Evolutionary conservation across 2,329 filamentous ascomycete genomes (phyloP).

Genomic region (Purpureocillium lavendulum): DNA sequence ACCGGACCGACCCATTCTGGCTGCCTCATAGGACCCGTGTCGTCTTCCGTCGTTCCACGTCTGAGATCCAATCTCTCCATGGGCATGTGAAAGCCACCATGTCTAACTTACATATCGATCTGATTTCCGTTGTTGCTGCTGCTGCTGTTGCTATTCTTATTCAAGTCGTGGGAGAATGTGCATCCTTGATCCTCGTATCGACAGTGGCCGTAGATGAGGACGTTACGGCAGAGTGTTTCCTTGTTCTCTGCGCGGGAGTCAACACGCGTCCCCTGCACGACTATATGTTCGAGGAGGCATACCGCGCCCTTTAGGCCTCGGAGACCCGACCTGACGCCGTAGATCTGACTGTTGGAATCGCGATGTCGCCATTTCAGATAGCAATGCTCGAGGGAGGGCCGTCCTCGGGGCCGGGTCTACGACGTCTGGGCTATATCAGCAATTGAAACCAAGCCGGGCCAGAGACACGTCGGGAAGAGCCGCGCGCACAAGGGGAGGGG

Average conservation of each 20-base stretch:
- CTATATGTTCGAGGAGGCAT: conserved; percentile 11
- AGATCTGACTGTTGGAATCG: conserved; percentile 37
- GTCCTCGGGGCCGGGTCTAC: conserved; percentile 31
- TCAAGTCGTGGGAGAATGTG: conserved; percentile 78
- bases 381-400: conserved; percentile 15
- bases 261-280: not conserved
- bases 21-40: no score
- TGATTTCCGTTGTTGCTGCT: conserved; percentile 25
- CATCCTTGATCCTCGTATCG: conserved; percentile 88
- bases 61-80: no score
- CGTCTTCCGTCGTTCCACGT: no score
- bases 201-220: conserved; percentile 88
- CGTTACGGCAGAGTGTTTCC: conserved; percentile 85
- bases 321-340: conserved; percentile 46
- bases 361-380: conserved; percentile 35
- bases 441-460: conserved; percentile 3
- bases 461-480: not conserved
- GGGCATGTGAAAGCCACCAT: no score
- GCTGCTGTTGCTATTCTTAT: conserved; percentile 39
- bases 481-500: not conserved
- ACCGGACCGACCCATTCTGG: no score
- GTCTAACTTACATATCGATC: conserved; percentile 45
- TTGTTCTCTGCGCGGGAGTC: conserved; percentile 55
- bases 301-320: conserved; percentile 49
- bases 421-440: conserved; percentile 26